Evolutionary conservation across 2,329 filamentous ascomycete species (phyloP), one percentile per base, ranked within the genome.

Genomic region (Exophiala sp.): DNA sequence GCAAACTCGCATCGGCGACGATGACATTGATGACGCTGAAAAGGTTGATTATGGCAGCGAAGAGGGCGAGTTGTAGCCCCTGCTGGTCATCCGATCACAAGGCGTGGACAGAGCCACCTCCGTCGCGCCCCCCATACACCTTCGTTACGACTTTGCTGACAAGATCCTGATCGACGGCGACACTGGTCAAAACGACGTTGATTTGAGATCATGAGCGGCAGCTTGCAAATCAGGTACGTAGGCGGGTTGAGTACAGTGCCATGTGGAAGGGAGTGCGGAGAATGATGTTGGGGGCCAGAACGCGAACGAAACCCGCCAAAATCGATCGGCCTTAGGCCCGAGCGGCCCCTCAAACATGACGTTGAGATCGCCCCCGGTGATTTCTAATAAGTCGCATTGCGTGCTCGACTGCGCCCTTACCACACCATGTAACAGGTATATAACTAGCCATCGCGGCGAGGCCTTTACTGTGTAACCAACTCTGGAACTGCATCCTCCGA

Each of bases 11-110:
- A 50, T 52, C 30, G 54, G 30, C 16, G 16, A 40, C 16, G 53
- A 56, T 18, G 57, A 58, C 21, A 40, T 56, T 23, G 46, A 51
- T 34, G 48, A 57, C 30, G 59, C 46, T 6, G 56, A 58, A 38
- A 61, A 59, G 44, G 66, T 68, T 35, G 67, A 63, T 5, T 67
- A 63, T 22, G 68, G 69, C 2, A 71, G 69, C 45, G 70, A 72
- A 55, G 70, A 71, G 47, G 69, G 70, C 11, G 70, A 72, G 52
- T 59, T 71, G 29, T 70, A 55, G 54, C 45, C 11, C 7, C 13
- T 29, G 40, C 39, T 2, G 19, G n/a, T 27, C 24, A 10, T 27
- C 6, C 24, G 24, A 10, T 4, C 35, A 7, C 16, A 38, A 19
- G 14, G 13, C 35, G 14, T 7, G 35, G 13, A 18, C 35, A 19